A percentile compares a stretch with the other conserved stretches of the same genome.
Evolutionary conservation across 2,329 filamentous ascomycete genomes (phyloP).

Genomic region (Colletotrichum navitas): DNA sequence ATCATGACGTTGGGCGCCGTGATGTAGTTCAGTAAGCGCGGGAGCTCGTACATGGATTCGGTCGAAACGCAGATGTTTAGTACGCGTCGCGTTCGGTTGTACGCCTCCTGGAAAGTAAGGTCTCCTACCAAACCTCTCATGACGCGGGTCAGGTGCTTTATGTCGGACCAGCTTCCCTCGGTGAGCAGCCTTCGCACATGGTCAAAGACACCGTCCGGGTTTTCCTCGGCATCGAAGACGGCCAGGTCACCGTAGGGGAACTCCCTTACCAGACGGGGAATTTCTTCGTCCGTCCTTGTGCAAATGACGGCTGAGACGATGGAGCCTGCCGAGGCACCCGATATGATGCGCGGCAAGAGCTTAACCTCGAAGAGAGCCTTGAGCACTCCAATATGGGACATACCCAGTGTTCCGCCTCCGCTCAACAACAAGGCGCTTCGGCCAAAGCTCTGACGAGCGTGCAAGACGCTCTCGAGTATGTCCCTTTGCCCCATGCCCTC

Average conservation of each 20-base stretch:
- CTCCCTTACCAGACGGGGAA: slow-evolving; percentile 74
- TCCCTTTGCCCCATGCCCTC: slow-evolving; percentile 70
- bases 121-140: slow-evolving; percentile 87
- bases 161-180: slow-evolving; percentile 88
- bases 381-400: slow-evolving; percentile 91
- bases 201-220: slow-evolving; percentile 72
- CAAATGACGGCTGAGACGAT: slow-evolving; percentile 88
- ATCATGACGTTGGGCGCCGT: slow-evolving; percentile 95
- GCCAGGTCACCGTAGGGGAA: slow-evolving; percentile 85
- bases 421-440: slow-evolving; percentile 85
- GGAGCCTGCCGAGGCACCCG: slow-evolving; percentile 87
- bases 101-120: slow-evolving; percentile 94
- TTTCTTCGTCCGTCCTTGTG: slow-evolving; percentile 81
- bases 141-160: slow-evolving; percentile 81
- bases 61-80: slow-evolving; percentile 95
- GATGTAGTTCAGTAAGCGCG: slow-evolving; percentile 89
- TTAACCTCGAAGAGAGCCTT: slow-evolving; percentile 82
- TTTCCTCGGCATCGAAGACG: slow-evolving; percentile 77
- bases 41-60: slow-evolving; percentile 87
- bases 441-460: slow-evolving; percentile 84
- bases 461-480: slow-evolving; percentile 76
- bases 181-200: slow-evolving; percentile 81
- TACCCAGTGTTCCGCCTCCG: slow-evolving; percentile 89
- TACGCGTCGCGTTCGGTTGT: slow-evolving; percentile 92
- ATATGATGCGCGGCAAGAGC: slow-evolving; percentile 87